Percentiles rank a stretch among this genome's conserved stretches.
phyloP scores from a whole-genome alignment of 176 grass and related monocot species.

The Puccinellia tenuiflora region DNA sequence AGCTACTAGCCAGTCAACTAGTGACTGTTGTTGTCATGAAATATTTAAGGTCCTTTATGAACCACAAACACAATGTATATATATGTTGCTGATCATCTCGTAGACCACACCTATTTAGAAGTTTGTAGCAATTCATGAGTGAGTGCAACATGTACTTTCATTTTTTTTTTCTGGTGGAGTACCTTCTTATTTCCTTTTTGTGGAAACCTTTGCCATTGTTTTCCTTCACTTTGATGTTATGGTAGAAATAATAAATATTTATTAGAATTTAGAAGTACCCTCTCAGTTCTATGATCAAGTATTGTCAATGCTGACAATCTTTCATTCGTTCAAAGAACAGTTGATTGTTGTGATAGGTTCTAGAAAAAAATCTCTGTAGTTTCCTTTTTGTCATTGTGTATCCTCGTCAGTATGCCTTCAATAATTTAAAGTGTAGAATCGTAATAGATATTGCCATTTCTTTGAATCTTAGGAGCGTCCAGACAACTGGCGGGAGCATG shows the following conservation, averaged over 20 bases:
- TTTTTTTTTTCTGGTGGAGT: background rate
- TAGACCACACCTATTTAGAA: too few species aligned
- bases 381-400: background rate
- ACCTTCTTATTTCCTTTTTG: background rate
- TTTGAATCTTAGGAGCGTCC: conserved; percentile 63
- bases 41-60: background rate
- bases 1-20: background rate
- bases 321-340: background rate
- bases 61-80: background rate
- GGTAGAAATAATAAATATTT: background rate
- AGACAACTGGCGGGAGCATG: conserved; percentile 81
- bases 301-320: background rate
- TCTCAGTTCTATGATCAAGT: background rate
- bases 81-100: background rate
- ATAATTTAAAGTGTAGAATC: background rate
- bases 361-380: background rate
- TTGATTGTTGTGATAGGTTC: background rate
- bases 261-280: background rate
- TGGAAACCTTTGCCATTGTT: background rate
- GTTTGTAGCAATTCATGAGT: too few species aligned
- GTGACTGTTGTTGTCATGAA: background rate
- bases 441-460: background rate
- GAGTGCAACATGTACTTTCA: too few species aligned
- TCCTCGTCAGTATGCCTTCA: background rate
- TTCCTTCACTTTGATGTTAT: background rate